These are phyloP conservation scores for Wickerhamiella shivajii DNA, from an alignment of 805 yeast species.

Conservation along the genomic window DNA sequence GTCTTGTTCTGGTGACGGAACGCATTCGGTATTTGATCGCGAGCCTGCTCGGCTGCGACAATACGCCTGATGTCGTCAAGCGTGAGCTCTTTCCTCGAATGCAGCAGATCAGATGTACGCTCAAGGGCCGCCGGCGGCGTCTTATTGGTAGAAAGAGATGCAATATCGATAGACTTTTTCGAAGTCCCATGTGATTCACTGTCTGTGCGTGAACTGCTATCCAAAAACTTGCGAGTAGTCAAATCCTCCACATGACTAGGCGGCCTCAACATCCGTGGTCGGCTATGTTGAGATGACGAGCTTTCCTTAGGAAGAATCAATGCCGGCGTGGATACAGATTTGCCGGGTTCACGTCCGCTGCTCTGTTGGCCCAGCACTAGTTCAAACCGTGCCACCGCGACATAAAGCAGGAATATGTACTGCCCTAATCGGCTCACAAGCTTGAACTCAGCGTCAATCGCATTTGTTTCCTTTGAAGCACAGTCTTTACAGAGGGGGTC, in stretches of 20 bases:
- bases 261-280: too few relatives aligned
- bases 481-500: conserved; percentile 44
- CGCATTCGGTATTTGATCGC: conserved; percentile 86
- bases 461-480: conserved; percentile 20
- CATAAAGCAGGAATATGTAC: conserved; percentile 58
- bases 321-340: conserved; percentile 9
- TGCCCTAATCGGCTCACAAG: conserved; percentile 62
- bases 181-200: too few relatives aligned
- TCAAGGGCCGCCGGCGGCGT: conserved; percentile 32
- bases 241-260: too few relatives aligned
- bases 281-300: too few relatives aligned
- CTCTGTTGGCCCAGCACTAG: conserved; percentile 27
- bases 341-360: conserved; percentile 13
- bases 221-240: too few relatives aligned
- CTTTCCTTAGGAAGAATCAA: too few relatives aligned
- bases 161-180: too few relatives aligned
- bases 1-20: conserved; percentile 48
- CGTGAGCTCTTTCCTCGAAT: conserved; percentile 73
- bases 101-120: conserved; percentile 53
- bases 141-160: too few relatives aligned
- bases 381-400: conserved; percentile 58
- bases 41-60: conserved; percentile 92
- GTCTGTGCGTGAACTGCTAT: too few relatives aligned
- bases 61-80: conserved; percentile 94
- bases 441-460: conserved; percentile 28